phyloP scores from a whole-genome alignment of 805 yeast genomes.

The Lipomyces kockii region DNA sequence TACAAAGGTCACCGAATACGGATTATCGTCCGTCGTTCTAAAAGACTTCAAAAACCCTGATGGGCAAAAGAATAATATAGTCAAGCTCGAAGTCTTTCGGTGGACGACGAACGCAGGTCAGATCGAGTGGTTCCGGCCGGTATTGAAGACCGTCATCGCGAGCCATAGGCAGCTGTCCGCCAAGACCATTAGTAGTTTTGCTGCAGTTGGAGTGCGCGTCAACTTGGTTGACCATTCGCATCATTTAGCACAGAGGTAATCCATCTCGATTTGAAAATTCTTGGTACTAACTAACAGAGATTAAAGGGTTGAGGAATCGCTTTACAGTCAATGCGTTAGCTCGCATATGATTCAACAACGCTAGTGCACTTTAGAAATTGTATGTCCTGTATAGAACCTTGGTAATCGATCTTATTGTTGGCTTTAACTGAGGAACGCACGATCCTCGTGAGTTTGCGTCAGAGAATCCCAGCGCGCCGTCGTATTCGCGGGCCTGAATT shows the following conservation, averaged over 20 bases:
- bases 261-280: neutral
- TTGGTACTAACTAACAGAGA: neutral
- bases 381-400: neutral
- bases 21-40: neutral
- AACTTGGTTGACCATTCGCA: neutral
- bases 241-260: neutral
- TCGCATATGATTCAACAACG: neutral
- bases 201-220: neutral
- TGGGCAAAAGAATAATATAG: neutral
- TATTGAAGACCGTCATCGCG: neutral
- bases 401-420: neutral
- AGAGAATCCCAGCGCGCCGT: no score
- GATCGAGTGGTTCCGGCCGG: neutral
- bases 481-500: no score
- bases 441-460: no score
- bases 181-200: neutral
- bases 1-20: conserved; percentile 7
- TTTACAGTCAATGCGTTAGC: neutral
- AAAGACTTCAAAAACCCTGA: neutral
- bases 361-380: neutral
- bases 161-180: neutral
- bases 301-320: neutral
- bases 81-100: neutral
- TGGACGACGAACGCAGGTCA: neutral
- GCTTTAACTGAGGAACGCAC: no score